Evolutionary conservation across 2,329 filamentous ascomycete species (phyloP), one percentile per base, ranked within the genome.

Genomic region (Coniochaeta ligniaria): DNA sequence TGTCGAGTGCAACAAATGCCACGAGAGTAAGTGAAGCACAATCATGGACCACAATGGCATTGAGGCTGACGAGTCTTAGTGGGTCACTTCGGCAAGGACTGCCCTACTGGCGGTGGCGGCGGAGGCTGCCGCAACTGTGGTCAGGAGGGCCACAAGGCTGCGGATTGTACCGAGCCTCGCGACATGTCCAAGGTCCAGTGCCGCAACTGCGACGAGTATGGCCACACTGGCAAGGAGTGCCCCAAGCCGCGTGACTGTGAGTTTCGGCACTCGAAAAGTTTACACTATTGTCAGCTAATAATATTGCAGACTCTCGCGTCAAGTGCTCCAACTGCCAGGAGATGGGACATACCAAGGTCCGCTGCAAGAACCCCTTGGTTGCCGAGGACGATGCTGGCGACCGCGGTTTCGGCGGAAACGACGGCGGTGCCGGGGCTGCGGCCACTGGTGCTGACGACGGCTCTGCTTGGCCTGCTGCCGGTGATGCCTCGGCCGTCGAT

Each of bases 1-100:
- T 59, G 80, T 89, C 1, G 85, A 89, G 69, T 90, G 87, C 70
- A 83, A 82, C 66, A 87, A 84, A 71, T 89, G 86, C 68, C 77
- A 78, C 45, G 77, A 86, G 73, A 83, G 84, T 86, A 74, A 71
- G 80, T 73, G 4, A 20, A 33, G 3, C 22, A 5, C 43, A 26
- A 26, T 24, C 2, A 2, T 2, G 22, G 2, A 22, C 31, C 6
- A 43, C 5, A 12, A 3, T 14, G 35, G 3, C 20, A 26, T 24
- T 16, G 17, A 41, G 6, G 31, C 58, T 60, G 12, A 58, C 45
- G 31, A 62, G 50, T 43, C 65, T 22, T 60, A 87, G 80, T 73
- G 60, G 86, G 87, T 2, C 87, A 90, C 66, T 85, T 85, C 66
- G 78, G 81, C 36, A 78, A 78, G 45, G 86, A 89, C 67, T 90